Evolutionary conservation across 768 basidiomycete genomes (phyloP), one percentile per base, ranked within the genome.

Genomic region (Auricularia sp.): DNA sequence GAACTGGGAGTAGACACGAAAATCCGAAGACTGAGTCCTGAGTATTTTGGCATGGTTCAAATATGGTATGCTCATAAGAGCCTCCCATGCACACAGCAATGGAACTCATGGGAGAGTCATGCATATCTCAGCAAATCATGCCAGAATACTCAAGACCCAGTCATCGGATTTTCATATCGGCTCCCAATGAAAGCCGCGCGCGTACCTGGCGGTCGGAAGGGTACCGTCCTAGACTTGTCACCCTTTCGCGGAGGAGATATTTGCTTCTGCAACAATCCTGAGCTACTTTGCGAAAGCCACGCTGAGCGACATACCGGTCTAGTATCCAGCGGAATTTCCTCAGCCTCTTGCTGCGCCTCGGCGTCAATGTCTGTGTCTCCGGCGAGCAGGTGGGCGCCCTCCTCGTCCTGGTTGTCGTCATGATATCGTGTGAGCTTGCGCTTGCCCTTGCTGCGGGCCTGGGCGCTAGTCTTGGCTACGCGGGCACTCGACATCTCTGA

Each of bases 221-320:
- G 87, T 66, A 94, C 81, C 8, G 85, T 88, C 68, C 92, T 79
- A 3, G 92, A 90, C 68, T 83, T 85, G 74, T 91, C 90, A 4
- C 56, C 56, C 18, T 69, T 88, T 87, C 14, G 63, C 24, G 39
- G 59, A 58, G 21, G 64, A 74, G 66, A 61, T 71, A 70, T 54
- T 75, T 54, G 69, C 67, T 56, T 70, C 67, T 65, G 65, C 66
- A 75, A 74, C 65, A 45, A 63, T 37, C 29, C 24, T 36, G 7
- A 63, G 62, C 39, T 45, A 16, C 16, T 61, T 64, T 73, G 70
- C 65, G 62, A 62, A 42, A 66, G 65, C 29, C 73, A 65, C 68
- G 70, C 63, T 67, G 70, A 73, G 70, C 67, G 68, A 62, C 68
- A 70, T 71, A 70, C 70, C 65, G 72, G 56, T 51, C 67, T 67